phyloP scores from a whole-genome alignment of 495 filamentous ascomycete genomes.

The Aspergillus asperescens region DNA sequence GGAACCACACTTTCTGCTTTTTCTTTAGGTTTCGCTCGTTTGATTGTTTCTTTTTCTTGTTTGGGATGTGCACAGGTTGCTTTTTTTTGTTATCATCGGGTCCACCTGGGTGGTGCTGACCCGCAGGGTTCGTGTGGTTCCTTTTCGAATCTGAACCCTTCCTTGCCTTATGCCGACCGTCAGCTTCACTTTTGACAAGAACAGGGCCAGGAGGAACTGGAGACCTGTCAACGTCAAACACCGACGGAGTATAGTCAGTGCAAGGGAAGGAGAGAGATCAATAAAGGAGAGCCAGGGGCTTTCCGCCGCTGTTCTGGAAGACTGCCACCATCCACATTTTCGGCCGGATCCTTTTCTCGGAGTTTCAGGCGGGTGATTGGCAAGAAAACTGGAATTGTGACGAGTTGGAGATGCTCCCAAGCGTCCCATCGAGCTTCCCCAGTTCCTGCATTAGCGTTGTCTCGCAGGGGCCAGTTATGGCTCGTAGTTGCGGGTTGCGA shows the following conservation, averaged over 20 bases:
- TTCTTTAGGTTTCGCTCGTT: not conserved
- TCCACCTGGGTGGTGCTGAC: constrained; percentile 4
- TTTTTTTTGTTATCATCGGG: constrained; percentile 13
- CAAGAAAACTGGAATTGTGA: constrained; percentile 14
- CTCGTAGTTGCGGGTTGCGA: not conserved
- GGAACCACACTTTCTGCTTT: not conserved
- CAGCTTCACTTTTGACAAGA: not conserved
- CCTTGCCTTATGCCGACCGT: constrained; percentile 2
- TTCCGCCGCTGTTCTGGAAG: not conserved
- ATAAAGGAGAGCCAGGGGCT: not conserved
- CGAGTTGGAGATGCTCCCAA: constrained; percentile 3
- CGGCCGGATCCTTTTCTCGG: not conserved
- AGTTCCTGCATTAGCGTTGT: constrained; percentile 46
- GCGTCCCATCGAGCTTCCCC: constrained; percentile 19
- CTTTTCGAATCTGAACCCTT: constrained; percentile 1
- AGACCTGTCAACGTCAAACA: not conserved
- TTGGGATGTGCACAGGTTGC: constrained; percentile 1
- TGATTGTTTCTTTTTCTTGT: constrained; percentile 6
- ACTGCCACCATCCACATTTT: not conserved
- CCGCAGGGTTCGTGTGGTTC: constrained; percentile 1
- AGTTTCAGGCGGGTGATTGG: constrained; percentile 15
- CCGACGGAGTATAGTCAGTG: not conserved
- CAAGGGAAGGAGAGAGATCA: not conserved
- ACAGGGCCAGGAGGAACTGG: not conserved
- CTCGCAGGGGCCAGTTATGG: constrained; percentile 12